Conservation (phyloP, 176 grass and related monocot species). For the Melocanna baccifera region DNA sequence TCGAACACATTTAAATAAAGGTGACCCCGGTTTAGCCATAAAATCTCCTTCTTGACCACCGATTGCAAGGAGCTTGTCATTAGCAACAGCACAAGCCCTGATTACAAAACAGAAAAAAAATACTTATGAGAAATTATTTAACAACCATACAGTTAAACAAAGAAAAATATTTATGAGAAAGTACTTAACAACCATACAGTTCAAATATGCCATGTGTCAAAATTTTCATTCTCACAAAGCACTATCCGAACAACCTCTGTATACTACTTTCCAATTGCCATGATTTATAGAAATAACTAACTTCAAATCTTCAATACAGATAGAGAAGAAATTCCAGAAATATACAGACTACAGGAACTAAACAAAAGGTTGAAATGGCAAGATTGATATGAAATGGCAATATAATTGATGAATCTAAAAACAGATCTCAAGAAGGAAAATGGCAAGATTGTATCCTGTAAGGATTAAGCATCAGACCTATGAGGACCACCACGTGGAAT, state of each 20-base stretch:
- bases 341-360: neutral
- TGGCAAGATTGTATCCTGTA: neutral
- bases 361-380: neutral
- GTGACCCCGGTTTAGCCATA: constrained; percentile 97
- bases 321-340: neutral
- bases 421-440: neutral
- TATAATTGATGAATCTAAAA: neutral
- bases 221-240: neutral
- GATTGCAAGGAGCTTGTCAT: constrained; percentile 82
- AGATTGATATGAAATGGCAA: neutral
- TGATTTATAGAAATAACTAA: neutral
- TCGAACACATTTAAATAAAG: constrained; percentile 95
- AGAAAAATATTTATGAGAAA: neutral
- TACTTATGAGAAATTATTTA: neutral
- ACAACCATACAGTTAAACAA: neutral
- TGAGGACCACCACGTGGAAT: constrained; percentile 80
- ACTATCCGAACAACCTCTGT: neutral
- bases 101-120: neutral
- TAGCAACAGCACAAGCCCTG: constrained; percentile 95
- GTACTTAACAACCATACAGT: too few relatives aligned
- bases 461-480: constrained; percentile 39
- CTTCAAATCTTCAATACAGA: neutral
- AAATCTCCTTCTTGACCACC: constrained; percentile 99
- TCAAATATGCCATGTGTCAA: neutral
- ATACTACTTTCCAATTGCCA: neutral